Evolutionary conservation across 352 stramenopile species (phyloP), one percentile per base, ranked within the genome.

Genomic region (Pythium apleroticum): DNA sequence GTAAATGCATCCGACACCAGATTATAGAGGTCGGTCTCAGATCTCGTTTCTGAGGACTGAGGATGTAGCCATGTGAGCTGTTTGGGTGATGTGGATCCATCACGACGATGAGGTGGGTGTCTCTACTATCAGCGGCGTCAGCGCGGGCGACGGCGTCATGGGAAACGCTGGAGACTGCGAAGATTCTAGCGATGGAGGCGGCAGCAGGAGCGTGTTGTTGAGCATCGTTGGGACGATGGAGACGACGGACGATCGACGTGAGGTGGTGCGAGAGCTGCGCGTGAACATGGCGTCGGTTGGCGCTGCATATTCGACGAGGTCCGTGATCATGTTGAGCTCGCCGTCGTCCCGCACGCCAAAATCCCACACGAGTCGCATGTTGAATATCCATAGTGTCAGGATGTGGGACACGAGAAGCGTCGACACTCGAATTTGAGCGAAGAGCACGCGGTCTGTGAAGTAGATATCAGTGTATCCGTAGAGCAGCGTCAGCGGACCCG

Each of bases 291-390:
- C 22, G 20, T 61, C 59, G 1, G 7, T 30, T 3, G 66, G 60
- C 28, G 64, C 48, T 4, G 30, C 15, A n/a, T 77, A 81, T 39
- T 76, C 56, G 52, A 67, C 60, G 9, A 50, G 24, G 22, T 75
- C 72, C 25, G 57, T 58, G 2, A 81, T 43, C 28, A 75, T 74
- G 24, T 76, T 45, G 14, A 79, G 65, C 33, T 75, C 64, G 12
- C 33, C 35, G 27, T 79, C 69, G 20, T 57, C 57, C 1, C 60
- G 52, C 35, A 78, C 52, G 12, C 72, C 74, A 11, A 81, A 10
- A 27, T 75, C 66, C 59, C 63, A 77, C 35, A 79, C 41, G 11
- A 79, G 64, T 0, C 71, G 71, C 27, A 25, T 48, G 27, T 65
- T 63, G 65, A 69, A 75, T 7, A 81, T 55, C 52, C 49, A 48